Evolutionary conservation across 208 protist genomes (phyloP).

Genomic region (Crithidia expoeki): DNA sequence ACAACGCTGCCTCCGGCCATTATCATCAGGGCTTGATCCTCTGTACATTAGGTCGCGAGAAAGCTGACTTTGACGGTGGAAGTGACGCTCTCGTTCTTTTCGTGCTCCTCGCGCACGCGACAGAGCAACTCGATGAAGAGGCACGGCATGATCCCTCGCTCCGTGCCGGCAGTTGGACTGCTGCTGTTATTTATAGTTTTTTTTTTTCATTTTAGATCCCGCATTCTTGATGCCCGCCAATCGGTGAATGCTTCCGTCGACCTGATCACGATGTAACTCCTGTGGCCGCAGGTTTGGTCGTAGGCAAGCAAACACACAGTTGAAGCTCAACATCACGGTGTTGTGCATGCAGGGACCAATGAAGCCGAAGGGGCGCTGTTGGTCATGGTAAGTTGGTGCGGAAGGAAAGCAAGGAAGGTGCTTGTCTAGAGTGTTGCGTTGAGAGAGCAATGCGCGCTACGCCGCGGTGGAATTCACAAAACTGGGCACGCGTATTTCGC

Average conservation of each 20-base stretch:
- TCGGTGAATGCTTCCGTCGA: slow-evolving; percentile 37
- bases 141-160: slow-evolving; percentile 84
- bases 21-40: slow-evolving; percentile 76
- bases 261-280: slow-evolving; percentile 93
- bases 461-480: slow-evolving; percentile 6
- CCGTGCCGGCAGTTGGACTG: slow-evolving; percentile 5
- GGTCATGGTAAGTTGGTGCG: slow-evolving; percentile 62
- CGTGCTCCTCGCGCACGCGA: slow-evolving; percentile 68
- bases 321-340: slow-evolving; percentile 84
- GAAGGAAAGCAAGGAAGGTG: slow-evolving; percentile 60
- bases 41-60: slow-evolving; percentile 92
- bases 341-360: slow-evolving; percentile 80
- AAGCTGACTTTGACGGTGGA: slow-evolving; percentile 81
- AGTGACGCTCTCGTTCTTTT: slow-evolving; percentile 57
- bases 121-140: slow-evolving; percentile 74
- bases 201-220: too few species aligned
- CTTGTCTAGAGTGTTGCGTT: slow-evolving; percentile 16
- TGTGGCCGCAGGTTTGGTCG: slow-evolving; percentile 91
- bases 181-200: too few species aligned
- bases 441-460: slow-evolving; percentile 9
- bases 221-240: slow-evolving; percentile 8
- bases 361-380: slow-evolving; percentile 73
- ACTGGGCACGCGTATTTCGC: slow-evolving; percentile 1
- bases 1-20: slow-evolving; percentile 28
- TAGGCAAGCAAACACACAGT: slow-evolving; percentile 92